Conservation (phyloP, 441 rosid genomes). For the Euphorbia corollata region DNA sequence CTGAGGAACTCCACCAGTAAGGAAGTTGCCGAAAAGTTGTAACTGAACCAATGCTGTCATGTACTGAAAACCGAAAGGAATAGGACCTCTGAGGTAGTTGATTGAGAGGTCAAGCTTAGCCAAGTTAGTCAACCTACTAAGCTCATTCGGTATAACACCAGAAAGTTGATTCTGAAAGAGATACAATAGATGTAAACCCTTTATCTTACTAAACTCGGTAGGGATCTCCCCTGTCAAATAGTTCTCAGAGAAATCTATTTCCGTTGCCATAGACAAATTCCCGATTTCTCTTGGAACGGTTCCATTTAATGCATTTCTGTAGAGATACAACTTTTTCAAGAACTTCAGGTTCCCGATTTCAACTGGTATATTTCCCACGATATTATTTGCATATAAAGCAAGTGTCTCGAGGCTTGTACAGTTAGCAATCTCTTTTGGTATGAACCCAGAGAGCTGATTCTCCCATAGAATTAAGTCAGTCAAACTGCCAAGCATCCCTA, state of each 20-base stretch:
- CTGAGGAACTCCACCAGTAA: constrained; percentile 67
- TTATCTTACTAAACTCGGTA: constrained; percentile 55
- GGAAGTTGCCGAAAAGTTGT: constrained; percentile 72
- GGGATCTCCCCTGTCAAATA: constrained; percentile 67
- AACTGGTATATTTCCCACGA: constrained; percentile 57
- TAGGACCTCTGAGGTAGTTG: constrained; percentile 65
- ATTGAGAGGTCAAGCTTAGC: constrained; percentile 83
- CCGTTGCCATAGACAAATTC: constrained; percentile 55
- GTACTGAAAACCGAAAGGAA: constrained; percentile 68
- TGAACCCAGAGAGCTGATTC: constrained; percentile 59
- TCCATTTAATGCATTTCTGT: constrained; percentile 77
- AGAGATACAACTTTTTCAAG: constrained; percentile 66
- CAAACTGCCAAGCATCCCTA: constrained; percentile 67
- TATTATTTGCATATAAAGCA: constrained; percentile 65
- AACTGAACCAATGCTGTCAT: constrained; percentile 56
- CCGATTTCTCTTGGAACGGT: constrained; percentile 79
- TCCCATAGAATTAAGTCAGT: constrained; percentile 69
- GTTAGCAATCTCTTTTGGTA: constrained; percentile 77
- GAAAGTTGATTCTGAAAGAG: constrained; percentile 80
- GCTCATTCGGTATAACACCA: constrained; percentile 71
- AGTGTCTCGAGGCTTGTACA: constrained; percentile 56
- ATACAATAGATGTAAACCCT: constrained; percentile 51
- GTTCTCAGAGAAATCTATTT: constrained; percentile 90
- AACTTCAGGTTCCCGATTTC: constrained; percentile 74
- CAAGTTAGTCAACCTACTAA: constrained; percentile 63